A percentile compares a stretch with the other conserved stretches of the same genome.
Conservation (phyloP, 306 rosid genomes). For the Glycine soja region DNA sequence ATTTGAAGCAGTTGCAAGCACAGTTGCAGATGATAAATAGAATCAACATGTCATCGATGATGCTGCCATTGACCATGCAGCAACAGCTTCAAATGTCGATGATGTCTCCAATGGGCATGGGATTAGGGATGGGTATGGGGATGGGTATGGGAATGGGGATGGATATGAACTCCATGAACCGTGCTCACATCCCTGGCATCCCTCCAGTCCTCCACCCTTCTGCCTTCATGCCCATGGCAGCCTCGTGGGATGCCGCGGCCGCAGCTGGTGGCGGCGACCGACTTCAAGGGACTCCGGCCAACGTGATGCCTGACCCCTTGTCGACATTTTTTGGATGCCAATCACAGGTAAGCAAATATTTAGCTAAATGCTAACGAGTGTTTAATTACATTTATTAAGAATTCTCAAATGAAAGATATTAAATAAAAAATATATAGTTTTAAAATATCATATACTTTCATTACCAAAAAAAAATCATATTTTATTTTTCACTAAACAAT, state of each 20-base stretch:
- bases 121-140: slow-evolving; percentile 64
- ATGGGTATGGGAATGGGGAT: slow-evolving; percentile 68
- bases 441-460: too few species aligned
- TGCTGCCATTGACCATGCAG: slow-evolving; percentile 80
- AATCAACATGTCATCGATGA: slow-evolving; percentile 74
- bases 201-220: slow-evolving; percentile 73
- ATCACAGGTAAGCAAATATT: slow-evolving; percentile 64
- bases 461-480: too few species aligned
- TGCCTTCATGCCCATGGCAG: slow-evolving; percentile 71
- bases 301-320: slow-evolving; percentile 61
- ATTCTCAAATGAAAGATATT: not conserved
- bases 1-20: slow-evolving; percentile 89
- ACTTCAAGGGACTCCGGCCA: slow-evolving; percentile 49
- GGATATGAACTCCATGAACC: slow-evolving; percentile 63
- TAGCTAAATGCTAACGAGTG: not conserved
- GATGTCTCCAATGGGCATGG: slow-evolving; percentile 77
- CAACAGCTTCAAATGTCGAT: slow-evolving; percentile 90
- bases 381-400: not conserved
- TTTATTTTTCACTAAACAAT: too few species aligned
- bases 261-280: slow-evolving; percentile 22
- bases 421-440: not conserved
- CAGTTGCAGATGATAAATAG: slow-evolving; percentile 82
- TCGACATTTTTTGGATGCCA: slow-evolving; percentile 76
- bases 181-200: slow-evolving; percentile 61
- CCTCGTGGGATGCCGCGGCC: slow-evolving; percentile 69